Percentiles rank a stretch among this genome's conserved stretches.
Conservation (phyloP, 1,284 basidiomycete genomes). For the Hemileia vastatrix region DNA sequence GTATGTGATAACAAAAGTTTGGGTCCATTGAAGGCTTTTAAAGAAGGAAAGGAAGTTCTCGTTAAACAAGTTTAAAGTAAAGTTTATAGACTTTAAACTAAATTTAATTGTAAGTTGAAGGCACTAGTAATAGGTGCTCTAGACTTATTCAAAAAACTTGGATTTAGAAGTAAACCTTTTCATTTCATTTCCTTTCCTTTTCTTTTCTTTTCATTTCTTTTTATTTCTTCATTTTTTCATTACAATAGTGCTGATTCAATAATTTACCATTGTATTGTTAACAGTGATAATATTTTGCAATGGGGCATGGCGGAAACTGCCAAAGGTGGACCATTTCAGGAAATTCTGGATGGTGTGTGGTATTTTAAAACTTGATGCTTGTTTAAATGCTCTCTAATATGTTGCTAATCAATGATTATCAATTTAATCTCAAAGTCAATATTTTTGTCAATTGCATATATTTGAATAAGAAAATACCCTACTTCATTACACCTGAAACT, state of each 20-base stretch:
- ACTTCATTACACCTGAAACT: slow-evolving; percentile 66
- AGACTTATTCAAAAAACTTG: slow-evolving; percentile 86
- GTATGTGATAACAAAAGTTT: slow-evolving; percentile 47
- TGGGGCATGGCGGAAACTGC: slow-evolving; percentile 98
- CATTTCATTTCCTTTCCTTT: too few species aligned
- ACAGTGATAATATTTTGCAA: slow-evolving; percentile 83
- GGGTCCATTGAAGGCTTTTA: slow-evolving; percentile 61
- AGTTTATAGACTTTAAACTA: slow-evolving; percentile 50
- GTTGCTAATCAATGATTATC: too few species aligned
- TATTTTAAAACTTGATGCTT: neutral
- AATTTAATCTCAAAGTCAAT: slow-evolving; percentile 55
- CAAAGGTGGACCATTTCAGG: slow-evolving; percentile 91
- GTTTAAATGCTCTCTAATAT: too few species aligned
- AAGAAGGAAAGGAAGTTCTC: slow-evolving; percentile 62
- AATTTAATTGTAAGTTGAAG: slow-evolving; percentile 58
- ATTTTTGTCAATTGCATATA: slow-evolving; percentile 99
- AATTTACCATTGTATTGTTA: neutral
- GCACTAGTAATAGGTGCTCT: slow-evolving; percentile 93
- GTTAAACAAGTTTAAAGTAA: slow-evolving; percentile 53
- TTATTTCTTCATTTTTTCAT: neutral
- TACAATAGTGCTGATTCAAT: too few species aligned
- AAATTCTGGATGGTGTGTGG: slow-evolving; percentile 62
- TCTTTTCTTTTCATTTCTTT: neutral
- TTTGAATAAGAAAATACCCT: slow-evolving; percentile 75
- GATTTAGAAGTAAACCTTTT: slow-evolving; percentile 51